Evolutionary conservation across 176 grass and related monocot genomes (phyloP), one percentile per base, ranked within the genome.

Genomic region (Oryza brachyantha): DNA sequence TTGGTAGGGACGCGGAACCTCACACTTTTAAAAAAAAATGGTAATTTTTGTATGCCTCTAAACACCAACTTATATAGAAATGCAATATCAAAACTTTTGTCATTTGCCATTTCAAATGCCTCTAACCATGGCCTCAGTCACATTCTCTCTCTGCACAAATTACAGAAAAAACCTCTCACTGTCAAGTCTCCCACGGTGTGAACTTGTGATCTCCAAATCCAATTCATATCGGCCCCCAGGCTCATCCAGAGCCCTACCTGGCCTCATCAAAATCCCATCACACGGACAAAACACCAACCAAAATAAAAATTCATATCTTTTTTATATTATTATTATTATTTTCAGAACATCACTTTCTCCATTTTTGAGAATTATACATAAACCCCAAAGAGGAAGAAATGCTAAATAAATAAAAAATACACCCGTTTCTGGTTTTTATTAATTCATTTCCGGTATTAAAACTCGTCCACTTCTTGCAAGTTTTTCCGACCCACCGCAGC

Each of bases 161-260:
- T 32, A 58, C 16, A 3, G 5, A 24, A 34, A 28, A 50, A 21
- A 52, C 45, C 27, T 77, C 75, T 59, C 77, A 21, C 10, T 59
- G 40, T 65, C 42, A 32, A 28, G 8, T 19, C n/a, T 50, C 41
- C 5, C n/a, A 22, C 11, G n/a, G 36, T 63, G 55, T 59, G 42
- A 22, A 2, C 8, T 64, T 43, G 66, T 59, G 34, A 68, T 76
- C 54, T 25, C 32, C 16, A 16, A 21, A 68, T 64, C 41, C 35
- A 72, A 72, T 70, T 54, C 65, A 50, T 61, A 84, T 71, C 66
- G 63, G 2, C 16, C 38, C 1, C 29, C 54, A 63, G 70, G 66
- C 9, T 70, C 73, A 77, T 84, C 43, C 13, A 82, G 31, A 55
- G 60, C 70, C 80, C 29, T 24, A 72, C 41, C 66, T 85, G 42